Evolutionary conservation across 202 grass and related monocot genomes (phyloP), one percentile per base, ranked within the genome.

Genomic region (Digitaria exilis): DNA sequence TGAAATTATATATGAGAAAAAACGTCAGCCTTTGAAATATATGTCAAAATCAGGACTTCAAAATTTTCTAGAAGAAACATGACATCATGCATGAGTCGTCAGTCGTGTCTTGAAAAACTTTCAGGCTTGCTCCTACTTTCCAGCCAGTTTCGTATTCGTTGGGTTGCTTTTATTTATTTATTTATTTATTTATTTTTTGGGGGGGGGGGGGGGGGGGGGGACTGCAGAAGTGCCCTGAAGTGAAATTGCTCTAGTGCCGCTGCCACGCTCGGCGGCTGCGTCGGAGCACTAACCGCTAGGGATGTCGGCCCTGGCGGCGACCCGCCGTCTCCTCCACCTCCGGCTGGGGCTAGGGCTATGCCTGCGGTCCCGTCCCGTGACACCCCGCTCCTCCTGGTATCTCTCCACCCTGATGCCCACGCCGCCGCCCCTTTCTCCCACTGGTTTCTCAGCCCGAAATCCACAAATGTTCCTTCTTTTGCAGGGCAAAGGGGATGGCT

Each of bases 301-400:
- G 67, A 90, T 90, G 84, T 71, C 75, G 66, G 67, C 74, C 50
- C 30, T 67, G 73, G 59, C 73, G 41, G 88, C 73, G 50, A 54
- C 51, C 61, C 79, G 88, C 32, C 79, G 19, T 68, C 59, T 83
- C 19, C 84, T 86, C 74, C 60, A 74, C 12, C 83, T 79, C 59
- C 83, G 74, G 42, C 84, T 51, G 74, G 67, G 77, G 50, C 34
- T 75, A 15, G 67, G 72, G 30, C 83, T 34, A 19, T 57, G 58
- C 39, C 39, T 78, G 31, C 65, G 31, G 42, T 34, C 79, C 49
- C 41, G 59, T 24, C 18, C 49, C 31, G 49, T 14, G 19, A 68
- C 4, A 28, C 25, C 10, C 31, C 30, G 4, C 49, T 21, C 59
- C 29, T 68, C 24, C 5, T 10, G 88, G 87, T 89, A 82, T 42